These are phyloP conservation scores for Candida nanaspora DNA, from an alignment of 805 yeast genomes.

Conservation along the genomic window DNA sequence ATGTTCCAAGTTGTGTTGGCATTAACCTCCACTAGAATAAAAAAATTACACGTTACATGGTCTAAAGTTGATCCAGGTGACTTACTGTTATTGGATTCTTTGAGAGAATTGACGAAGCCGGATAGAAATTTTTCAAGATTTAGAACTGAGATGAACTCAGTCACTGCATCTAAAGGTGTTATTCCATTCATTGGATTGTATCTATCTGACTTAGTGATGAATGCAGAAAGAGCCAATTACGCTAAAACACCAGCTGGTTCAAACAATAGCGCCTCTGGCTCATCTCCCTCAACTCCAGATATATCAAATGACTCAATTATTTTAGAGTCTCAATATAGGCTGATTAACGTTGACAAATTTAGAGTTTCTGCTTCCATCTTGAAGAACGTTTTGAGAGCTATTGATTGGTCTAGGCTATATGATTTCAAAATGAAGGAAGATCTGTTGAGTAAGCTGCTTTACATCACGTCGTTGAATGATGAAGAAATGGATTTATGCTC, in stretches of 20 bases:
- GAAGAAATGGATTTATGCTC: constrained; percentile 55
- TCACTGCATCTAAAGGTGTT: constrained; percentile 65
- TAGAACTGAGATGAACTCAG: constrained; percentile 48
- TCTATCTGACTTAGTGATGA: constrained; percentile 73
- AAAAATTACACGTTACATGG: constrained; percentile 67
- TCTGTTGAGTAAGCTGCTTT: constrained; percentile 74
- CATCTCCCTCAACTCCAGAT: background rate
- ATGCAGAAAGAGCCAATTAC: constrained; percentile 52
- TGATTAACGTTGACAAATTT: constrained; percentile 75
- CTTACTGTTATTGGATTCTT: constrained; percentile 51
- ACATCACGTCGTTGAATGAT: constrained; percentile 65
- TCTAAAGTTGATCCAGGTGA: constrained; percentile 65
- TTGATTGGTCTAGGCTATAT: constrained; percentile 80
- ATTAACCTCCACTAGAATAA: constrained; percentile 57
- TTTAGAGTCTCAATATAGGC: constrained; percentile 18
- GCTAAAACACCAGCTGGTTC: background rate
- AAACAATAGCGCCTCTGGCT: background rate
- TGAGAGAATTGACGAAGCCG: constrained; percentile 71
- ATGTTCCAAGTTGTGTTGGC: constrained; percentile 84
- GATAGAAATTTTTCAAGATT: constrained; percentile 63
- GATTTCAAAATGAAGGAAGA: constrained; percentile 48
- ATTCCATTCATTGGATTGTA: constrained; percentile 88
- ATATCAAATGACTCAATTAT: background rate
- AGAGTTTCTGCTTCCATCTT: constrained; percentile 70
- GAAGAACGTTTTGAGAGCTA: constrained; percentile 67